Percentiles rank a stretch among this genome's conserved stretches.
Evolutionary conservation across 805 yeast species (phyloP).

Genomic region (Zygoascus bituminiphila): DNA sequence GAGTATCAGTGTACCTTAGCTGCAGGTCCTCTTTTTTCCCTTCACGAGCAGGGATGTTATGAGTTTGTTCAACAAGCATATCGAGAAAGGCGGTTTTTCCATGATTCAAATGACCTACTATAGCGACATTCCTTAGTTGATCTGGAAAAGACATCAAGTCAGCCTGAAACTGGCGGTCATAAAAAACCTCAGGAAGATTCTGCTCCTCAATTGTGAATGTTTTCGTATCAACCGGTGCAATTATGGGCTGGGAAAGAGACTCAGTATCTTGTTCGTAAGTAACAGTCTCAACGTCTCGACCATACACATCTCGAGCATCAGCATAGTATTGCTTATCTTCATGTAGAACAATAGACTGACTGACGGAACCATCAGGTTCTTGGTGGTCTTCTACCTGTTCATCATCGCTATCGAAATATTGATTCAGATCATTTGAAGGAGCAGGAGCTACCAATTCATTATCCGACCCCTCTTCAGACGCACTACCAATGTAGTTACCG

Average conservation of each 20-base stretch:
- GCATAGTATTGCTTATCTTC: slow-evolving; percentile 42
- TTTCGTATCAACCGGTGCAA: slow-evolving; percentile 42
- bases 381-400: slow-evolving; percentile 7
- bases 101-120: slow-evolving; percentile 73
- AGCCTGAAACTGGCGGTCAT: slow-evolving; percentile 46
- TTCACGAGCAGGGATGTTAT: slow-evolving; percentile 31
- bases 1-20: slow-evolving; percentile 63
- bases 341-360: slow-evolving; percentile 31
- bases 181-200: slow-evolving; percentile 50
- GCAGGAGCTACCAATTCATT: slow-evolving; percentile 14
- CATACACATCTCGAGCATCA: slow-evolving; percentile 41
- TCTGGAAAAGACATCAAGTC: slow-evolving; percentile 46
- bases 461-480: slow-evolving; percentile 4
- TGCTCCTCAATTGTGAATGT: slow-evolving; percentile 42
- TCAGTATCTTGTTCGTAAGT: slow-evolving; percentile 47
- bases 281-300: slow-evolving; percentile 57
- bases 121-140: slow-evolving; percentile 61
- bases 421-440: slow-evolving; percentile 14
- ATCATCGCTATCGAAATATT: slow-evolving; percentile 13
- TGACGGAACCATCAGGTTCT: slow-evolving; percentile 13
- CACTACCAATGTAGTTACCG: slow-evolving; percentile 31
- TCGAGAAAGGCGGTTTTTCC: slow-evolving; percentile 84
- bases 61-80: slow-evolving; percentile 58
- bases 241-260: slow-evolving; percentile 53
- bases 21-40: slow-evolving; percentile 36